Conservation (phyloP, 306 rosid genomes). For the Pachyrhizus erosus region DNA sequence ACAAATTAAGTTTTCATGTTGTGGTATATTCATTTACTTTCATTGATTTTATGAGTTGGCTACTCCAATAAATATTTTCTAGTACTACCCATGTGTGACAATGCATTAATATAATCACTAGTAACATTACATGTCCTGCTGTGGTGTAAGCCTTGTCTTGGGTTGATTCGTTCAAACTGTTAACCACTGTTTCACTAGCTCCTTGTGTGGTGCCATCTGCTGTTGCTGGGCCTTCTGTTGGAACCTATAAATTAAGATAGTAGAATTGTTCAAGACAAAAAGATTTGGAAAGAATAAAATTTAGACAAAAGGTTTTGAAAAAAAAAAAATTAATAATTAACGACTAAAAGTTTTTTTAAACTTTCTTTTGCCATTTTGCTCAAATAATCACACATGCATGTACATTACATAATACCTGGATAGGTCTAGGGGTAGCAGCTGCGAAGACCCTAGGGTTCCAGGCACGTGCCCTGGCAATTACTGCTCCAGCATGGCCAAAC, state of each 20-base stretch:
- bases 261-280: not conserved
- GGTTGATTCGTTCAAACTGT: slow-evolving; percentile 45
- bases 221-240: slow-evolving; percentile 46
- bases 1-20: not conserved
- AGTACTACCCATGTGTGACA: not conserved
- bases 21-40: not conserved
- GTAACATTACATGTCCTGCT: slow-evolving; percentile 52
- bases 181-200: slow-evolving; percentile 48
- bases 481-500: slow-evolving; percentile 54
- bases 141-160: slow-evolving; percentile 61
- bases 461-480: slow-evolving; percentile 50
- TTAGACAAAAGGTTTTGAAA: not conserved
- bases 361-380: too few species aligned
- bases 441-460: slow-evolving; percentile 52
- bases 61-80: not conserved
- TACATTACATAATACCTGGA: slow-evolving; percentile 48
- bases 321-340: not conserved
- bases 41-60: not conserved
- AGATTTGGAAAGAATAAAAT: slow-evolving; percentile 1
- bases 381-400: too few species aligned
- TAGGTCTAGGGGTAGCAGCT: slow-evolving; percentile 54
- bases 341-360: too few species aligned
- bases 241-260: slow-evolving; percentile 34
- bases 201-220: slow-evolving; percentile 53
- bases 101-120: not conserved